Evolutionary conservation across 768 basidiomycete species (phyloP).

Genomic region (Hypsizygus marmoreus): DNA sequence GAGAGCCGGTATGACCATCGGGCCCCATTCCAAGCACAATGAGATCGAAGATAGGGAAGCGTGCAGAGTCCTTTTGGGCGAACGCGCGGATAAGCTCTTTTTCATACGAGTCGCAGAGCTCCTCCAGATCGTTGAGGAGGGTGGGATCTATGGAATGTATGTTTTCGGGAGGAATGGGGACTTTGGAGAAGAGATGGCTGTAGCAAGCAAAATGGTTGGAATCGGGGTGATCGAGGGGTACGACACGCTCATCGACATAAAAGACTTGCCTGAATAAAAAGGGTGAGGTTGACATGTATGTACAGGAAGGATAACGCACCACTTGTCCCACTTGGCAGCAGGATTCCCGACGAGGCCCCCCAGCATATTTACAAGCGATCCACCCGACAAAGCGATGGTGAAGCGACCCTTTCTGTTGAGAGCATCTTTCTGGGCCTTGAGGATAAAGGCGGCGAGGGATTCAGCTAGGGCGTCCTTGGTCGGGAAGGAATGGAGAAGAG

Average conservation of each 20-base stretch:
- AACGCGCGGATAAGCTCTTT: constrained; percentile 86
- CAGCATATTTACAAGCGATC: constrained; percentile 85
- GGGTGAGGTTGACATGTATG: neutral
- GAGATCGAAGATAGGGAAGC: constrained; percentile 97
- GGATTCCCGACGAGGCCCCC: constrained; percentile 63
- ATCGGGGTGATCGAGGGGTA: constrained; percentile 89
- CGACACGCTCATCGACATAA: constrained; percentile 95
- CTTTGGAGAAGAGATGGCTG: constrained; percentile 75
- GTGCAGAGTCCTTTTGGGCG: constrained; percentile 88
- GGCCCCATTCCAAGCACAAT: constrained; percentile 96
- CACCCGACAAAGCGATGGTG: constrained; percentile 92
- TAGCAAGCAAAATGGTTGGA: constrained; percentile 86
- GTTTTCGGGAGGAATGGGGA: constrained; percentile 73
- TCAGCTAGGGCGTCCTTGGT: constrained; percentile 53
- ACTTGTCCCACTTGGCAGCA: constrained; percentile 89
- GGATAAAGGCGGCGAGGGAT: constrained; percentile 78
- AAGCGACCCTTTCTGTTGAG: constrained; percentile 89
- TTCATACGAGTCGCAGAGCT: constrained; percentile 81
- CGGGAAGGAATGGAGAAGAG: constrained; percentile 75
- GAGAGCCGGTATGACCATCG: constrained; percentile 97
- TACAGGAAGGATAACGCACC: constrained; percentile 50
- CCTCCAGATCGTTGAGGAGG: constrained; percentile 73
- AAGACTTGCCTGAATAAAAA: constrained; percentile 87
- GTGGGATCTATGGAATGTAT: constrained; percentile 81
- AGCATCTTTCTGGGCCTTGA: constrained; percentile 87